Percentiles rank a stretch among this genome's conserved stretches.
Evolutionary conservation across 352 stramenopile species (phyloP).

Genomic region (Globisporangium perplexum): DNA sequence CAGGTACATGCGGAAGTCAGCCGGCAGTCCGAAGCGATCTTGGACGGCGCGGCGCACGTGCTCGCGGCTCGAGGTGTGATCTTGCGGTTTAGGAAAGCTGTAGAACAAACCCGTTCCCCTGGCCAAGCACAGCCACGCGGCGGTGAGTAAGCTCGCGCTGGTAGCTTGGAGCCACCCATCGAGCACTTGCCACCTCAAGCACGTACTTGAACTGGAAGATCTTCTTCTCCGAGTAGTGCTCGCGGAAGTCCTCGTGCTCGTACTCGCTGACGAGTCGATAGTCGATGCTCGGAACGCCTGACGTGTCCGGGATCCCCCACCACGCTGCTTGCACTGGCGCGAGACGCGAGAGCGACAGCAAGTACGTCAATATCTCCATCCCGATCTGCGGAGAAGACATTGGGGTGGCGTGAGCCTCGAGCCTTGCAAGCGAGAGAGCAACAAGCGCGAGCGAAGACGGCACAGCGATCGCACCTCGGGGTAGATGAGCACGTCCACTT

Average conservation of each 20-base stretch:
- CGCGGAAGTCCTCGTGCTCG: constrained; percentile 34
- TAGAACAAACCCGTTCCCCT: constrained; percentile 72
- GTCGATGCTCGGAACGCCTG: constrained; percentile 56
- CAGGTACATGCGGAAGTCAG: constrained; percentile 59
- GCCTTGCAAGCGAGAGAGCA: too few relatives aligned
- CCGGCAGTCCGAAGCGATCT: constrained; percentile 48
- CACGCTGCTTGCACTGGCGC: constrained; percentile 65
- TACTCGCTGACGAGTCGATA: constrained; percentile 66
- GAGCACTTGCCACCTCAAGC: too few relatives aligned
- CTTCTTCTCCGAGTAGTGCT: constrained; percentile 56
- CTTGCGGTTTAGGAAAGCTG: constrained; percentile 28
- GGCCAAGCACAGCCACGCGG: background rate
- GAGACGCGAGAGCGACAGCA: constrained; percentile 59
- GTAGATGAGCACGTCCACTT: constrained; percentile 67
- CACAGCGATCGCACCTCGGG: constrained; percentile 59
- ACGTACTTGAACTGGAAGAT: constrained; percentile 45
- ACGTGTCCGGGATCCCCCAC: constrained; percentile 75
- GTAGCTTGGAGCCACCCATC: too few relatives aligned
- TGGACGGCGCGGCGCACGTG: constrained; percentile 41
- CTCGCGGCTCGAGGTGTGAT: constrained; percentile 28
- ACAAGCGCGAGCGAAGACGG: too few relatives aligned
- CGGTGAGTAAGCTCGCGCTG: too few relatives aligned
- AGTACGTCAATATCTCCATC: constrained; percentile 76
- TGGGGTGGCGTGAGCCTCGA: too few relatives aligned
- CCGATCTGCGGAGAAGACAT: constrained; percentile 47